Base-by-base conservation (phyloP, 2,329 filamentous ascomycete genomes). In the Apiospora malaysiana region DNA sequence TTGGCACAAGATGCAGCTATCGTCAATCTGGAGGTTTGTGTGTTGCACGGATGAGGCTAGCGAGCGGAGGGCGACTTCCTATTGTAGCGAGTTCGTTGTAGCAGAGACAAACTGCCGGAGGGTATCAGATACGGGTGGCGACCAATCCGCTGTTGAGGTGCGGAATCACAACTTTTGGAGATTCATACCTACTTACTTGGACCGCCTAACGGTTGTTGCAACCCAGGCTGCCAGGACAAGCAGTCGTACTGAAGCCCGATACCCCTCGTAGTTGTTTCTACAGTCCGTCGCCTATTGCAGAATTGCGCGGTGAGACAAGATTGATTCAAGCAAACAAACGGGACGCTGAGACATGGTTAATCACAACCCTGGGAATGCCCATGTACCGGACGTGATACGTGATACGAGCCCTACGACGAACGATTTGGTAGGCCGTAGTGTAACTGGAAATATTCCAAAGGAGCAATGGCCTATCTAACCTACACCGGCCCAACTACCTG, bases 31-130 rank as follows among this genome's bases (percentile, higher is more conserved):
- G 12, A 6, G 25, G 51, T 5, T 32, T 59, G 16, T 51, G 3
- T 9, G 27, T 21, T 21, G 37, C 51, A 32, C 27, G 51, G 25
- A 21, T 21, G 51, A 59, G 25, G 51, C 51, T 59, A 59, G 25
- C 18, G 16, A 27, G 16, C 51, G 51, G 51, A 32, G 51, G 37
- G 27, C 51, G 27, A 32, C 6, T 59, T 32, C 27, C 51, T 59
- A 18, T 59, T 59, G 51, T 10, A 21, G 51, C 51, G 21, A 59
- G 51, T 45, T 45, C 2, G 18, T 32, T 7, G 16, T 37, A 59
- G 51, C 51, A 59, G 16, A 59, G 51, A n/a, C 25, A 59, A 59
- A 59, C 51, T 59, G 51, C 51, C 51, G 51, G 25, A 25, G n/a
- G 2, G 37, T 37, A 18, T 21, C 25, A 37, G 27, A 59, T 59